Evolutionary conservation across 75 land plant genomes (phyloP), one percentile per base, ranked within the genome.

Genomic region (Ceratopteris richardii): DNA sequence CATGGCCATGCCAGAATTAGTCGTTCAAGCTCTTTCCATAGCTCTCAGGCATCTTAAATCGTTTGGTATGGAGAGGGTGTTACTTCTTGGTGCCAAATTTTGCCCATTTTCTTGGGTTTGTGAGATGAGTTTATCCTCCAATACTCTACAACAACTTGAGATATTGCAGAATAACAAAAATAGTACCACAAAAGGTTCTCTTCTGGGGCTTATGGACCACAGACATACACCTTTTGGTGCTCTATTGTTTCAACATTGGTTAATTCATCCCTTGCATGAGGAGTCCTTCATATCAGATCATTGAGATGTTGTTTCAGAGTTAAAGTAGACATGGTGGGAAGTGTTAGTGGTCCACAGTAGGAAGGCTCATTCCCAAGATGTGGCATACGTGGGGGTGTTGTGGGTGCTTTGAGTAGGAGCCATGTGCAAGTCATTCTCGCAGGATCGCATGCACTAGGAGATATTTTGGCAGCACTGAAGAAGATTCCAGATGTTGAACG

Each of bases 221-320:
- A 94, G 96, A 0, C 62, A 79, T 25, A 93, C 96, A n/a, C 61
- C 84, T 44, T 89, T 76, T 80, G 98, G 98, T 62, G 76, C 86
- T 53, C 83, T 96, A 58, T 77, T 88, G 62, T 75, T 93, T 43
- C 79, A 78, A 37, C 85, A 88, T 33, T 93, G 98, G 98, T 96
- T 94, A 22, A 77, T 78, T 36, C 98, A 86, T 46, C 98, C 98
- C 31, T 67, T 94, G 36, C 72, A 78, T 58, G 88, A 89, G 51
- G 76, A 75, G 70, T 74, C 68, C 37, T 66, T 65, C 61, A 89
- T 94, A 56, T 44, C 55, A 62, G 85, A 87, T 57, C 80, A 91
- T 31, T 82, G 86, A 61, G 96, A 89, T 70, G 98, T 91, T 25
- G 98, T 94, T 73, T 71, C 91, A 36, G 96, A 94, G 67, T 83